These are phyloP conservation scores for Syzygium grande DNA, from an alignment of 345 rosid species.

Conservation along the genomic window DNA sequence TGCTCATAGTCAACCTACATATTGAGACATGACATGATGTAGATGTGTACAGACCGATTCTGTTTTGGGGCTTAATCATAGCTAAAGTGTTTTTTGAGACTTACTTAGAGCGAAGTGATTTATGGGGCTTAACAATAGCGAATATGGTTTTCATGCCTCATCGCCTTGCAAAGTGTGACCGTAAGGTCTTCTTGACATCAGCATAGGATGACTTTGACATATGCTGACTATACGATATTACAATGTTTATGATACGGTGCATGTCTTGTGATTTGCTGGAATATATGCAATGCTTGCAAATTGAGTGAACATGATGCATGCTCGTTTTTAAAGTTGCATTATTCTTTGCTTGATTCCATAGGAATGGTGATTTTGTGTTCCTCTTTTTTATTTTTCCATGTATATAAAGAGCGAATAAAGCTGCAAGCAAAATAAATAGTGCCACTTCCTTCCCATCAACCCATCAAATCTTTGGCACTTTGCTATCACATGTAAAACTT, in stretches of 20 bases:
- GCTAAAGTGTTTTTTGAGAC: neutral
- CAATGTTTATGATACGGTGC: neutral
- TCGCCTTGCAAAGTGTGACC: neutral
- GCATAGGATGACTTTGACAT: neutral
- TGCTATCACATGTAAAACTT: neutral
- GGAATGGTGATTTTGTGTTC: no score
- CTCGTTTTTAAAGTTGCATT: neutral
- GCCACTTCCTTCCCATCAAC: neutral
- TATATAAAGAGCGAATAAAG: neutral
- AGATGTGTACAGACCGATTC: neutral
- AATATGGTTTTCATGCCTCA: neutral
- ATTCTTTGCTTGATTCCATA: neutral
- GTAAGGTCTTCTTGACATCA: neutral
- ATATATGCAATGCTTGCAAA: neutral
- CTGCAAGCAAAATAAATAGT: neutral
- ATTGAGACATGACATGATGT: neutral
- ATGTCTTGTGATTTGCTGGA: neutral
- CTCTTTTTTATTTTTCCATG: neutral
- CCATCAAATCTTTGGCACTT: neutral
- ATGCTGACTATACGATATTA: neutral
- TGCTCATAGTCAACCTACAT: neutral
- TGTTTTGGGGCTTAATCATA: fast-evolving
- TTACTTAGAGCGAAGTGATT: neutral
- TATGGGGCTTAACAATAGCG: neutral
- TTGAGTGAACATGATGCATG: fast-evolving